Base-by-base conservation (phyloP, 805 yeast genomes). In the Allodekkera sacchari region DNA sequence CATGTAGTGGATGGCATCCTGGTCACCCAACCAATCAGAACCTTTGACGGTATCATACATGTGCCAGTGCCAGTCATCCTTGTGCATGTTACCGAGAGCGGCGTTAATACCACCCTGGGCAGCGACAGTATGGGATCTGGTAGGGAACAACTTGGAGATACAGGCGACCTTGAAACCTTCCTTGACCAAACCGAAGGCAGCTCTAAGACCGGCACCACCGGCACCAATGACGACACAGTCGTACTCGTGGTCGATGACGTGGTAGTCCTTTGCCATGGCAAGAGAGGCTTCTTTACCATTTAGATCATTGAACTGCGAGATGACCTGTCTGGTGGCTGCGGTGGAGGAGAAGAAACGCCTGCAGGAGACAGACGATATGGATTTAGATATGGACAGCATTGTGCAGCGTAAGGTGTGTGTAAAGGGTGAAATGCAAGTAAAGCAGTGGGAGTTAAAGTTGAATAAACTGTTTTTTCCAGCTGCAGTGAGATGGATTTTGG, bases 21-120 rank as follows among this genome's bases (percentile, higher is more conserved):
- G 98, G 64, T 89, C 98, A 55, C 98, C 98, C 42, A 89, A 76
- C 98, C 98, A 89, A 66, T 89, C 98, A 7, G 96, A 87, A 43
- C 98, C 98, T 67, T 89, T 89, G 50, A 89, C 97, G 50, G 98
- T 89, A 58, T 89, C 98, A 64, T 92, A 89, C 96, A 89, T 88
- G 63, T 89, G 98, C 96, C 97, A 92, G 63, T 84, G 94, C 98
- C 98, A 89, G 68, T 88, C 88, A 62, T 89, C 98, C 47, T 74
- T 71, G 68, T 92, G 97, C 95, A 89, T 89, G 71, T 89, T 89
- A 48, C 97, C 98, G 44, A 89, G 71, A 19, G 98, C 98, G 45
- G 97, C 98, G 54, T 89, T 89, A 64, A 89, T 92, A 68, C 98
- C 98, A 65, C 98, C 98, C 65, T 89, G 98, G 31, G 98, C 98